phyloP scores from a whole-genome alignment of 2,329 filamentous ascomycete species.

The Cordyceps tenuipes region DNA sequence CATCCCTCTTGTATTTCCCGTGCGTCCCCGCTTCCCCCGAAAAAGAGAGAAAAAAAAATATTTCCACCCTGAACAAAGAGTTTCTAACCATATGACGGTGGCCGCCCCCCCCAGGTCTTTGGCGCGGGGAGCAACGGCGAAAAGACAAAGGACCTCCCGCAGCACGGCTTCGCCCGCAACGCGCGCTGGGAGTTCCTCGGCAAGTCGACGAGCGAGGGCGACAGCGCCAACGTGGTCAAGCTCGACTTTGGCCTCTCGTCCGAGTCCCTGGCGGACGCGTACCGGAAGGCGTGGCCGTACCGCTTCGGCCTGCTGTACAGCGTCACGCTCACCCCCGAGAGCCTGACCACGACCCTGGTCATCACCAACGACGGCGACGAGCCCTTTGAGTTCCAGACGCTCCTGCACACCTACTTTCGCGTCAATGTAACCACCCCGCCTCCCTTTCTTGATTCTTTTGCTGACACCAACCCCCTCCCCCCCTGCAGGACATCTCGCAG shows the following conservation, averaged over 20 bases:
- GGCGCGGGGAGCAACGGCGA: conserved; percentile 70
- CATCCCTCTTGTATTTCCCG: conserved; percentile 87
- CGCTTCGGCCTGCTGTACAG: conserved; percentile 90
- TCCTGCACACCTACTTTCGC: conserved; percentile 85
- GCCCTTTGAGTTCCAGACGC: conserved; percentile 82
- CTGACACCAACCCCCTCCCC: too few species aligned
- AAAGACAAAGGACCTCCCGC: conserved; percentile 70
- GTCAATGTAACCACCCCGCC: conserved; percentile 53
- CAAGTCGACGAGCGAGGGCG: conserved; percentile 53
- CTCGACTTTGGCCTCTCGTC: conserved; percentile 89
- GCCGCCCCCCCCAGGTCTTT: too few species aligned
- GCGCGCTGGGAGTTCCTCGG: conserved; percentile 90
- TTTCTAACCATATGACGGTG: too few species aligned
- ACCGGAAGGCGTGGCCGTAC: conserved; percentile 69
- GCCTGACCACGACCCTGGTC: conserved; percentile 71
- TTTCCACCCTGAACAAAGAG: too few species aligned
- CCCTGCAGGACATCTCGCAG: conserved; percentile 70
- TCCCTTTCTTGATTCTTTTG: too few species aligned
- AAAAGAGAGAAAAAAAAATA: too few species aligned
- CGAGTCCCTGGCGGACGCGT: conserved; percentile 59
- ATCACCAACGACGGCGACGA: conserved; percentile 79
- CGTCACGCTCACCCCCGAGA: conserved; percentile 70
- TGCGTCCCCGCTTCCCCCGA: too few species aligned
- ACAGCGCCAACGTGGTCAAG: conserved; percentile 71
- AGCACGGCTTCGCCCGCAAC: conserved; percentile 91